Percentiles rank a stretch among this genome's conserved stretches.
These are phyloP conservation scores for Rhizopogon roseolus DNA, from an alignment of 768 basidiomycete species.

Conservation along the genomic window DNA sequence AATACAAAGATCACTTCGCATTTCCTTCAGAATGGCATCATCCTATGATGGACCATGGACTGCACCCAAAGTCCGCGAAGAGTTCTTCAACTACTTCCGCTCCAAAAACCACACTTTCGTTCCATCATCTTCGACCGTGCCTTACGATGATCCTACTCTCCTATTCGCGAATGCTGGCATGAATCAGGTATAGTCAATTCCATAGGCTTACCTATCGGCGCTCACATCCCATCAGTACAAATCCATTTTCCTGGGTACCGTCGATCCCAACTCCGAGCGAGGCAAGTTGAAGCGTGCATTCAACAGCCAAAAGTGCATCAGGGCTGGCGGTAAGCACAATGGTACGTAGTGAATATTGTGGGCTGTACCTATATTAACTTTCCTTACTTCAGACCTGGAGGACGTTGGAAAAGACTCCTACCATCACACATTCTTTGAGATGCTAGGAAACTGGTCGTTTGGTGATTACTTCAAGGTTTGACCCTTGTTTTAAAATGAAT, in stretches of 20 bases:
- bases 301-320: slow-evolving; percentile 97
- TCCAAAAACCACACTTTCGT: slow-evolving; percentile 81
- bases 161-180: slow-evolving; percentile 98
- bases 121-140: slow-evolving; percentile 87
- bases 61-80: slow-evolving; percentile 75
- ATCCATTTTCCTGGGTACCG: slow-evolving; percentile 94
- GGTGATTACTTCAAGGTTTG: slow-evolving; percentile 98
- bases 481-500: not conserved
- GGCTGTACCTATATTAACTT: slow-evolving; percentile 1
- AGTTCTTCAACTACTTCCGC: slow-evolving; percentile 89
- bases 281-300: slow-evolving; percentile 89
- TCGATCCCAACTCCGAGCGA: slow-evolving; percentile 91
- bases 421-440: slow-evolving; percentile 98
- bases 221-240: slow-evolving; percentile 65
- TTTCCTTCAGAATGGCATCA: slow-evolving; percentile 21
- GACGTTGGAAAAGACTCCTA: slow-evolving; percentile 99
- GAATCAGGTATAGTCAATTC: slow-evolving; percentile 65
- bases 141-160: slow-evolving; percentile 96
- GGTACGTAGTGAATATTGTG: slow-evolving; percentile 39
- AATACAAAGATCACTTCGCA: slow-evolving; percentile 18
- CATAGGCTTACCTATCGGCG: not conserved
- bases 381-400: slow-evolving; percentile 69
- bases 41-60: slow-evolving; percentile 56
- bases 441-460: slow-evolving; percentile 99
- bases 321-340: slow-evolving; percentile 98